Base-by-base conservation (phyloP, 345 rosid genomes). In the Melaleuca quinquenervia region DNA sequence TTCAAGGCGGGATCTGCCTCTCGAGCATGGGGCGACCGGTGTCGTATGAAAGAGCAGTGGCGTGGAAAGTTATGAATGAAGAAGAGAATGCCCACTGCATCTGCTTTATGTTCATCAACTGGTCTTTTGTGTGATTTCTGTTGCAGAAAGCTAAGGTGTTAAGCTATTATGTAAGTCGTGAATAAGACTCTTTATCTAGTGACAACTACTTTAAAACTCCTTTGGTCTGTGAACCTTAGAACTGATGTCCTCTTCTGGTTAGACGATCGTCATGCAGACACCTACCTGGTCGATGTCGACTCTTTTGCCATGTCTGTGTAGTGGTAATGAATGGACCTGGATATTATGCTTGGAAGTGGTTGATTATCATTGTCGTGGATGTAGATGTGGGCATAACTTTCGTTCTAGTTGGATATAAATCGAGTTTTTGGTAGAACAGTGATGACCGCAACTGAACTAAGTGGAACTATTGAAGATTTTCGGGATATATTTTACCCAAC, bases 11-110 rank as follows among this genome's bases (percentile, higher is more conserved):
- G 36, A 95, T 97, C 85, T 97, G 99, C 74, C 90, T 97, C 86
- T 97, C 99, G 32, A 97, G 99, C 95, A 97, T 97, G 99, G 98
- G 98, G 41, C 92, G 99, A 84, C 99, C 99, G 0, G 98, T 96
- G 76, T 97, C 99, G 3, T 97, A 94, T 3, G 99, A 96, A 89
- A 93, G 98, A 87, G 99, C 99, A 27, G 99, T 97, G 88, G 98
- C 99, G 44, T 97, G 99, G 99, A 97, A 96, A 91, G 99, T 96
- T 89, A 86, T 96, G 87, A 95, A 97, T 88, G 99, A 97, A 88
- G 99, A 96, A 85, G 98, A 97, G 85, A 96, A 85, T 87, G 96
- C 98, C 76, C 99, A 97, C 86, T 97, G 99, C 92, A 91, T 95
- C 94, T 95, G 98, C 93, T 94, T 97, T 89, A 94, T 95, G 95